These are phyloP conservation scores for Alliaria petiolata DNA, from an alignment of 345 rosid genomes.

Conservation along the genomic window DNA sequence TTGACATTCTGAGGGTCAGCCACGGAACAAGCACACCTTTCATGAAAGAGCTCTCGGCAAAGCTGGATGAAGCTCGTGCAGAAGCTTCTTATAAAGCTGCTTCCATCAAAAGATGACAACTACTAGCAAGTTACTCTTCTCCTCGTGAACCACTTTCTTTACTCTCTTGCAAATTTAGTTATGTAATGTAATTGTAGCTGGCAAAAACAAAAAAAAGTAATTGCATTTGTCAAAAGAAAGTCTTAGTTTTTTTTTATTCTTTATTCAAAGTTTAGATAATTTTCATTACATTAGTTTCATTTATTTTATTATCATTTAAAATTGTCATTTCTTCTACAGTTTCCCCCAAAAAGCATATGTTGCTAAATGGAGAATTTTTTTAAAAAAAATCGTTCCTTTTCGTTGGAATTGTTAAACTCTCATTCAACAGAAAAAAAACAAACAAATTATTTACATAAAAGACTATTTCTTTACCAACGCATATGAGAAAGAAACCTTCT, in stretches of 20 bases:
- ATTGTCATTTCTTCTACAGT: too few species aligned
- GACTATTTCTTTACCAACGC: conserved; percentile 18
- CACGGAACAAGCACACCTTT: conserved; percentile 64
- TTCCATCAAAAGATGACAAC: conserved; percentile 32
- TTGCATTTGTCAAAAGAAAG: too few species aligned
- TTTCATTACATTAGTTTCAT: neutral
- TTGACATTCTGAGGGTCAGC: conserved; percentile 58
- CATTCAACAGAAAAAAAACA: too few species aligned
- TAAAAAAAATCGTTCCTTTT: too few species aligned
- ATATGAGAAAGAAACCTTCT: neutral
- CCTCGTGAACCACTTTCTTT: neutral
- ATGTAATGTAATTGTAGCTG: too few species aligned
- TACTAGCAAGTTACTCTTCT: conserved; percentile 19
- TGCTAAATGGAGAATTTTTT: too few species aligned
- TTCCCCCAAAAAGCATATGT: neutral
- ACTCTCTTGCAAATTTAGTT: neutral
- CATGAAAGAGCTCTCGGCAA: conserved; percentile 65
- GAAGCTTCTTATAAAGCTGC: conserved; percentile 65
- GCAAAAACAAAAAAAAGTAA: too few species aligned
- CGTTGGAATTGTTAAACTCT: too few species aligned
- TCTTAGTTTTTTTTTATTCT: too few species aligned
- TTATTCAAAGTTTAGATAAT: neutral
- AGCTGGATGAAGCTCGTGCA: conserved; percentile 81
- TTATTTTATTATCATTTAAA: neutral
- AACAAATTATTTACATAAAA: neutral